Evolutionary conservation across 176 grass and related monocot species (phyloP).

Genomic region (Phoenix dactylifera): DNA sequence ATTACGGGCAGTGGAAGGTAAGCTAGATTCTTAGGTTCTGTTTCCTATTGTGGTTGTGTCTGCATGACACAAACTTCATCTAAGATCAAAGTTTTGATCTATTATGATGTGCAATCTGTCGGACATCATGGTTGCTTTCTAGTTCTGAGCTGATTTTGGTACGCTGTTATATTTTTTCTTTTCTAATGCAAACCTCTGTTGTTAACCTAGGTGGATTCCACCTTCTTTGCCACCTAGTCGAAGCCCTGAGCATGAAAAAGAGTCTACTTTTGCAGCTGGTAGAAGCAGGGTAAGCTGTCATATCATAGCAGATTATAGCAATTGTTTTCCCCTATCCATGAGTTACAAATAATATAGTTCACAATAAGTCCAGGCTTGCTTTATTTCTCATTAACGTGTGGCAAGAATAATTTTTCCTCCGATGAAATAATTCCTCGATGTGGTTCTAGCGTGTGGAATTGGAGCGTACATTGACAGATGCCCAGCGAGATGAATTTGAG

Average conservation of each 20-base stretch:
- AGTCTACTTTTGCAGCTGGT: constrained; percentile 68
- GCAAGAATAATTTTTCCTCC: neutral
- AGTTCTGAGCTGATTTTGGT: too few relatives aligned
- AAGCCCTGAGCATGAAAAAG: constrained; percentile 82
- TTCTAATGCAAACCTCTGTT: too few relatives aligned
- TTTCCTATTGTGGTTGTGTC: too few relatives aligned
- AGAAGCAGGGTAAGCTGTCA: constrained; percentile 80
- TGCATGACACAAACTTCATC: too few relatives aligned
- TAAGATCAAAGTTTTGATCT: too few relatives aligned
- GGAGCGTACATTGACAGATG: constrained; percentile 85
- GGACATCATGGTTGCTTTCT: too few relatives aligned
- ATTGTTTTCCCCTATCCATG: constrained; percentile 3
- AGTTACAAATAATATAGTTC: too few relatives aligned
- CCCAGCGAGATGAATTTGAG: constrained; percentile 98
- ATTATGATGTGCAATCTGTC: too few relatives aligned
- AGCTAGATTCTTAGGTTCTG: neutral
- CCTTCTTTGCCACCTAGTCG: constrained; percentile 50
- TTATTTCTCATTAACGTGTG: too few relatives aligned
- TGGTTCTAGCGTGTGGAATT: constrained; percentile 78
- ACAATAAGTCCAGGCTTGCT: too few relatives aligned
- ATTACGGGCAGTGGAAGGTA: constrained; percentile 95
- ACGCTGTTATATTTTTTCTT: too few relatives aligned
- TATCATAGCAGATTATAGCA: constrained; percentile 1
- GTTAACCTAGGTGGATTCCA: constrained; percentile 64
- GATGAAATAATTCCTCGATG: neutral